phyloP scores from a whole-genome alignment of 345 rosid genomes.

The Camelina hispida region DNA sequence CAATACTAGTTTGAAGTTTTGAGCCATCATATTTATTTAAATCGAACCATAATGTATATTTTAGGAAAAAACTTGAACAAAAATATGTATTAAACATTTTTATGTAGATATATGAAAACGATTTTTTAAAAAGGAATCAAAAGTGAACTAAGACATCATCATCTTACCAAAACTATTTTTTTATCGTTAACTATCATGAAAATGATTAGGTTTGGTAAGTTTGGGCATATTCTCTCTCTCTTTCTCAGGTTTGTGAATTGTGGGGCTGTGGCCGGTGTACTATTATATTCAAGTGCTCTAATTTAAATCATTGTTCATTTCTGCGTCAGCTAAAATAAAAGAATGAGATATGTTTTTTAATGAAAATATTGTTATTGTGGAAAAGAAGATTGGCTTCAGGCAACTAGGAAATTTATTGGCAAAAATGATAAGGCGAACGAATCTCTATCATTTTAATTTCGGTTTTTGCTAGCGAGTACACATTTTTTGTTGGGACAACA shows the following conservation, averaged over 20 bases:
- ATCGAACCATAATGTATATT: background rate
- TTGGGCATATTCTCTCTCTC: background rate
- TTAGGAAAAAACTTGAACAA: background rate
- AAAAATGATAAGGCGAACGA: background rate
- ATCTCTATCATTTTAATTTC: background rate
- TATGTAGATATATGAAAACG: background rate
- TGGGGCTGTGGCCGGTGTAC: constrained; percentile 35
- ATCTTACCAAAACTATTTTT: constrained; percentile 13
- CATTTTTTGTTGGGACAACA: background rate
- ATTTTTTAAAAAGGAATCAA: background rate
- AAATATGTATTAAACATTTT: background rate
- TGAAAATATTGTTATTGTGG: background rate
- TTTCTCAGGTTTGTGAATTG: constrained; percentile 13
- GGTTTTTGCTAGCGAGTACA: background rate
- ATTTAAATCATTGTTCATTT: background rate
- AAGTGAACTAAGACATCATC: constrained; percentile 6
- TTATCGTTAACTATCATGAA: constrained; percentile 13
- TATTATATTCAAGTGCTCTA: constrained; percentile 20
- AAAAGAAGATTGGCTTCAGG: background rate
- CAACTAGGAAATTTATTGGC: background rate
- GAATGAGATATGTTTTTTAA: background rate
- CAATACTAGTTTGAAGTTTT: background rate
- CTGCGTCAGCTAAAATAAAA: background rate
- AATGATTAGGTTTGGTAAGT: constrained; percentile 38
- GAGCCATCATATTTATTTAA: background rate